phyloP scores from a whole-genome alignment of 2,329 filamentous ascomycete genomes.

The Pestalotiopsis sp. region DNA sequence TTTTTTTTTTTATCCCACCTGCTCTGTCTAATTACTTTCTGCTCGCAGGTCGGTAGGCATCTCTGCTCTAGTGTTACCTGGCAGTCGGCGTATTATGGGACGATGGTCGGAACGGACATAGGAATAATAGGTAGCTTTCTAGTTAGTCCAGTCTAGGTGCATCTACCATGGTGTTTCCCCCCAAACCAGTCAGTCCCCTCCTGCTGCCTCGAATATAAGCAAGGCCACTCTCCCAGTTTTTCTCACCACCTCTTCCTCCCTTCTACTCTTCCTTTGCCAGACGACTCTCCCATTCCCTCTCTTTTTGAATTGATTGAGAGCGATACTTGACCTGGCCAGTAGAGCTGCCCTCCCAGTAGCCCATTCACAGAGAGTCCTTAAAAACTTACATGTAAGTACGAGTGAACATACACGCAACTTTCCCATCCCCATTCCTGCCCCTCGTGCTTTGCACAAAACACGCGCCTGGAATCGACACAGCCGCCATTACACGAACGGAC shows the following conservation, averaged over 20 bases:
- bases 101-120: constrained; percentile 14
- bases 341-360: constrained; percentile 7
- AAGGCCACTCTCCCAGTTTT: constrained; percentile 29
- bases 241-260: constrained; percentile 28
- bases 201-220: constrained; percentile 36
- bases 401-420: background rate
- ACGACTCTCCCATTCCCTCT: constrained; percentile 25
- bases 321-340: constrained; percentile 12
- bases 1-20: constrained; percentile 6
- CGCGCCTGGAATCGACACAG: background rate
- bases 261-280: constrained; percentile 34
- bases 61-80: background rate
- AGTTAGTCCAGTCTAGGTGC: background rate
- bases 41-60: background rate
- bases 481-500: background rate
- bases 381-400: constrained; percentile 9
- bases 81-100: background rate
- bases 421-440: background rate
- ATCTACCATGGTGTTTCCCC: background rate
- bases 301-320: constrained; percentile 20
- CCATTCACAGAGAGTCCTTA: constrained; percentile 5
- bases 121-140: constrained; percentile 1
- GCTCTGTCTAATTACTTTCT: background rate
- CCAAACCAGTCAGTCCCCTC: constrained; percentile 25
- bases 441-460: background rate